phyloP scores from a whole-genome alignment of 495 filamentous ascomycete species.

The Rhypophila decipiens region DNA sequence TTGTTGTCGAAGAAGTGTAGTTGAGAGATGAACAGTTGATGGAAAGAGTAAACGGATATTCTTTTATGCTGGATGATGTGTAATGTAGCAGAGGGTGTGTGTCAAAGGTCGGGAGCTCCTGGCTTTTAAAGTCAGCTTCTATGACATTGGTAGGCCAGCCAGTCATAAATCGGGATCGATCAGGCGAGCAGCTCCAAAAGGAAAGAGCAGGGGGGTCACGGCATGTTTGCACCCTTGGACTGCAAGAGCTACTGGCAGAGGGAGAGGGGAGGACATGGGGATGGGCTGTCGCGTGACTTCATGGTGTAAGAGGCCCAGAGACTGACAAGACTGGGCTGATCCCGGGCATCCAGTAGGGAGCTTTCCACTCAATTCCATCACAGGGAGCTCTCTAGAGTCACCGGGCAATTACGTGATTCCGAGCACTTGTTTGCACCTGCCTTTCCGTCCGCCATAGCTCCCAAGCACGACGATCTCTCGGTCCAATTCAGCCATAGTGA shows the following conservation, averaged over 20 bases:
- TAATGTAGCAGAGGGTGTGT: not conserved
- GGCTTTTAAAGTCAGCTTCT: slow-evolving; percentile 14
- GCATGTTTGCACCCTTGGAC: not conserved
- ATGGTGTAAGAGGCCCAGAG: slow-evolving; percentile 13
- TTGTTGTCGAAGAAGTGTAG: not conserved
- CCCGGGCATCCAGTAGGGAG: not conserved
- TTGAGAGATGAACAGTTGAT: not conserved
- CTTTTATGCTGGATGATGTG: not conserved
- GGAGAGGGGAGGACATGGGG: slow-evolving; percentile 14
- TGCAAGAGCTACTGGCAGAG: slow-evolving; percentile 6
- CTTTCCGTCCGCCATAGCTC: not conserved
- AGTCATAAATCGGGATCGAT: slow-evolving; percentile 14
- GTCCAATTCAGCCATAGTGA: slow-evolving; percentile 17
- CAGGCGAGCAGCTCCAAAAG: slow-evolving; percentile 27
- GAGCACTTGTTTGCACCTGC: not conserved
- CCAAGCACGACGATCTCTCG: not conserved
- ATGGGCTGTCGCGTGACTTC: slow-evolving; percentile 27
- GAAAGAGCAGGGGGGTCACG: slow-evolving; percentile 18
- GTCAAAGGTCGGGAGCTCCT: slow-evolving; percentile 2
- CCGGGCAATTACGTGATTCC: slow-evolving; percentile 12
- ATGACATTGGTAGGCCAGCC: slow-evolving; percentile 1
- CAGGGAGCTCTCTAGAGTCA: slow-evolving; percentile 1
- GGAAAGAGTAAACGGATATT: not conserved
- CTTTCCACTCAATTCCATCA: not conserved
- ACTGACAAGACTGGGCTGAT: slow-evolving; percentile 22